Evolutionary conservation across 1,284 basidiomycete species (phyloP).

Genomic region (Grifola frondosa): DNA sequence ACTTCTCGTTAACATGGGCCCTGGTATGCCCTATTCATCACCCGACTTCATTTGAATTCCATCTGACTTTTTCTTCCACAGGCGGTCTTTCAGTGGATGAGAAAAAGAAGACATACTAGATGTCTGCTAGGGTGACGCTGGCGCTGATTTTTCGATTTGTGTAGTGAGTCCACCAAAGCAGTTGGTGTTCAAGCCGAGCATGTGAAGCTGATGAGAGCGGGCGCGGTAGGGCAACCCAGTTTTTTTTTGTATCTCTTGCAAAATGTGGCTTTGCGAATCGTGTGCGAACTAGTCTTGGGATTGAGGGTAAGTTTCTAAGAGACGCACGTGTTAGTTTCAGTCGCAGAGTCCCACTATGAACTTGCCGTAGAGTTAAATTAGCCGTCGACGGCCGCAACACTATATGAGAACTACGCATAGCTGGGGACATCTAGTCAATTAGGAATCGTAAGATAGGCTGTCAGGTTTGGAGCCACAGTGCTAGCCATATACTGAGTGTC

Average conservation of each 20-base stretch:
- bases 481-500: too few relatives aligned
- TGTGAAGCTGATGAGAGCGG: slow-evolving; percentile 4
- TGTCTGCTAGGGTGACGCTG: slow-evolving; percentile 3
- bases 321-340: too few relatives aligned
- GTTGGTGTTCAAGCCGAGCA: too few relatives aligned
- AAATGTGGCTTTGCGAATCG: slow-evolving; percentile 16
- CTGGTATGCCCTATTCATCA: slow-evolving; percentile 49
- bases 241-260: slow-evolving; percentile 18
- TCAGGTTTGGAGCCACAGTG: too few relatives aligned
- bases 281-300: too few relatives aligned
- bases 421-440: too few relatives aligned
- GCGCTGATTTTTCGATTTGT: slow-evolving; percentile 2
- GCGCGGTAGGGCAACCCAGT: slow-evolving; percentile 16
- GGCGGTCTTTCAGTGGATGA: slow-evolving; percentile 97
- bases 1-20: slow-evolving; percentile 97
- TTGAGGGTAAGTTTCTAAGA: too few relatives aligned
- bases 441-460: too few relatives aligned
- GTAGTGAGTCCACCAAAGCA: slow-evolving; percentile 5
- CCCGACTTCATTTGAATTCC: not conserved
- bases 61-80: slow-evolving; percentile 25
- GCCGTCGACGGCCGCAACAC: too few relatives aligned
- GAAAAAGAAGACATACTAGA: slow-evolving; percentile 92
- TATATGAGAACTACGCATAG: too few relatives aligned
- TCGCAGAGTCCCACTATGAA: too few relatives aligned
- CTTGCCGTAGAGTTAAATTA: too few relatives aligned